phyloP scores from a whole-genome alignment of 2,329 filamentous ascomycete species.

The Colletotrichum sp. region DNA sequence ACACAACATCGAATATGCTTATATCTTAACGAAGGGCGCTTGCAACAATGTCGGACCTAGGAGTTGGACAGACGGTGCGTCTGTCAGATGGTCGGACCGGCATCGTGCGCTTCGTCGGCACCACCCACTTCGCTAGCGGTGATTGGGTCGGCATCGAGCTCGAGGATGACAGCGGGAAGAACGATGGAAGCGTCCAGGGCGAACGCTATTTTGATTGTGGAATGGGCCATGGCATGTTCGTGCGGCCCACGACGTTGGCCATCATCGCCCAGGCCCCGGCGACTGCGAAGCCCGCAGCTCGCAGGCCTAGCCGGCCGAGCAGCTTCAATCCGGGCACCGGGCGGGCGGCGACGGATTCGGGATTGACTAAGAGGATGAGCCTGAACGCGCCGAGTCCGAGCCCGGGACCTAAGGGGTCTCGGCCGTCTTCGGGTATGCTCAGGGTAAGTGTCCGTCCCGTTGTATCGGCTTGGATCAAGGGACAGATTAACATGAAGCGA shows the following conservation, averaged over 20 bases:
- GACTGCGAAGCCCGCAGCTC: conserved; percentile 37
- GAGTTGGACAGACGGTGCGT: conserved; percentile 76
- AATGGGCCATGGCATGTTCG: conserved; percentile 82
- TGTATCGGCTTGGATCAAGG: background rate
- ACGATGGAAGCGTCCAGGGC: conserved; percentile 89
- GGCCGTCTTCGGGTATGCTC: conserved; percentile 60
- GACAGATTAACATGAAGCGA: conserved; percentile 1
- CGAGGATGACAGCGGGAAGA: conserved; percentile 83
- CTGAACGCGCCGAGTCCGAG: conserved; percentile 76
- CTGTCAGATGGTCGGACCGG: conserved; percentile 80
- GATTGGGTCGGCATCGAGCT: conserved; percentile 93
- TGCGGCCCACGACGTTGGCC: conserved; percentile 73
- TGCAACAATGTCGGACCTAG: conserved; percentile 60
- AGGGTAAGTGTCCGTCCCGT: conserved; percentile 44
- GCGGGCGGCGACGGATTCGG: conserved; percentile 54
- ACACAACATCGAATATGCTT: conserved; percentile 13
- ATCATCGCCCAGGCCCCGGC: conserved; percentile 56
- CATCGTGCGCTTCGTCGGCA: conserved; percentile 81
- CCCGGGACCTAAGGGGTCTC: conserved; percentile 62
- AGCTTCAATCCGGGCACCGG: conserved; percentile 50
- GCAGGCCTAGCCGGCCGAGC: conserved; percentile 50
- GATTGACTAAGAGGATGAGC: conserved; percentile 67
- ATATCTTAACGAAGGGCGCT: background rate
- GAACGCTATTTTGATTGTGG: conserved; percentile 87
- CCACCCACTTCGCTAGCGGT: conserved; percentile 79